Base-by-base conservation (phyloP, 768 basidiomycete genomes). In the Xerocomellus chrysenteron region DNA sequence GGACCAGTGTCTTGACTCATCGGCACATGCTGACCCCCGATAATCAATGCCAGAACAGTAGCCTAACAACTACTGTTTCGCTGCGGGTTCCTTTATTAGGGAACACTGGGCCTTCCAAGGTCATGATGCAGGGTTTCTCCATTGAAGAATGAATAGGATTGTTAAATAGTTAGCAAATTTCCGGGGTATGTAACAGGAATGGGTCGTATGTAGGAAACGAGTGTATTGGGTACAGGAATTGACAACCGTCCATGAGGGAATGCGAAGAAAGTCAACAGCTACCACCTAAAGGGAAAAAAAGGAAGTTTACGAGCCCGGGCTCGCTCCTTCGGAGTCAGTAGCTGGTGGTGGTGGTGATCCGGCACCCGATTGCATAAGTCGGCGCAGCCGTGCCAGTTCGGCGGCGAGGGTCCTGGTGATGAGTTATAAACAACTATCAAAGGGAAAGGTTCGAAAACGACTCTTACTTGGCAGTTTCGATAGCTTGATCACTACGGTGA, bases 351-450 rank as follows among this genome's bases (percentile, higher is more conserved):
- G 62, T 46, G 73, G 62, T 59, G 67, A 63, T 53, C 72, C 74
- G 1, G 78, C 74, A 62, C 81, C 78, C 40, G 74, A 73, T 65
- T 82, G 87, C 84, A 92, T 91, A 40, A 92, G 78, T 61, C 90
- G 79, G 65, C 87, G 79, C 65, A 92, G 73, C 55, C 88, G 78
- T 47, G 82, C 80, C 44, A 92, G 75, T 68, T 92, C 90, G 30
- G 76, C 74, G 6, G 86, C 75, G 32, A 91, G 69, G 33, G 75
- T 73, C 64, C 88, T 89, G 63, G 28, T 52, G 5, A 21, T 19
- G 14, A 30, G 17, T 2, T 13, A 5, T 67, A 2, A 59, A 26
- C 36, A 47, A 40, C 17, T 0, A 10, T 17, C 30, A 2, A 11
- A 13, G 26, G 9, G 8, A 33, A 56, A 51, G 9, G 26, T 28